Conservation (phyloP, 768 basidiomycete genomes). For the Pulveroboletus sp. region DNA sequence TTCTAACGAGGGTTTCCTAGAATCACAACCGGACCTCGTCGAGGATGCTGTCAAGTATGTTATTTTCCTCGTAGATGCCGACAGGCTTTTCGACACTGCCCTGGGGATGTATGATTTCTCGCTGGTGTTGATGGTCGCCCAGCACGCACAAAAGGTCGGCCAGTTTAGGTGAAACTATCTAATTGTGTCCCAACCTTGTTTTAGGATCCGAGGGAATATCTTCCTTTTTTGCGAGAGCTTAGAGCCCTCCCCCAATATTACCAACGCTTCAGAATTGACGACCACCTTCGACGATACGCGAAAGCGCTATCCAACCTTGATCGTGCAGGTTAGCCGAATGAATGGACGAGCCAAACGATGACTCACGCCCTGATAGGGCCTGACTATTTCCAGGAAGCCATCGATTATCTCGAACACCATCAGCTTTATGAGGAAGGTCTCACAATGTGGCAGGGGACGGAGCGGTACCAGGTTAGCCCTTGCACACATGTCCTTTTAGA, state of each 20-base stretch:
- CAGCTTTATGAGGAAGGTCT: constrained; percentile 74
- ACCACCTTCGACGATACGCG: constrained; percentile 75
- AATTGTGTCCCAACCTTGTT: constrained; percentile 4
- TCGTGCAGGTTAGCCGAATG: constrained; percentile 55
- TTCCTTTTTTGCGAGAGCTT: constrained; percentile 93
- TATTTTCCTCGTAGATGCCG: constrained; percentile 94
- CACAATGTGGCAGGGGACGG: constrained; percentile 66
- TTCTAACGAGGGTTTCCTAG: constrained; percentile 4
- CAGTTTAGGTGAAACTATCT: constrained; percentile 4
- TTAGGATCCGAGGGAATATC: constrained; percentile 96
- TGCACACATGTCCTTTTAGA: not conserved
- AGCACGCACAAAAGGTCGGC: constrained; percentile 90
- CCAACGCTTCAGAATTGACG: constrained; percentile 90
- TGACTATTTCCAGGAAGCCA: constrained; percentile 74
- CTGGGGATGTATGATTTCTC: constrained; percentile 99
- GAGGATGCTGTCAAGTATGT: constrained; percentile 98
- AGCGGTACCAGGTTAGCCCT: constrained; percentile 55
- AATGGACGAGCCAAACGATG: not conserved
- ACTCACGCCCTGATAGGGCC: constrained; percentile 43
- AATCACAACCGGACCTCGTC: constrained; percentile 65
- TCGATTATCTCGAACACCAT: constrained; percentile 76
- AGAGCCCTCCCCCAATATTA: constrained; percentile 71
- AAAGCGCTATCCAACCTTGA: constrained; percentile 75
- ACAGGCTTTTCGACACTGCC: constrained; percentile 88
- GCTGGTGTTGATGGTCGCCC: constrained; percentile 92